Evolutionary conservation across 2,329 filamentous ascomycete genomes (phyloP).

Genomic region (Ophiocordyceps australis): DNA sequence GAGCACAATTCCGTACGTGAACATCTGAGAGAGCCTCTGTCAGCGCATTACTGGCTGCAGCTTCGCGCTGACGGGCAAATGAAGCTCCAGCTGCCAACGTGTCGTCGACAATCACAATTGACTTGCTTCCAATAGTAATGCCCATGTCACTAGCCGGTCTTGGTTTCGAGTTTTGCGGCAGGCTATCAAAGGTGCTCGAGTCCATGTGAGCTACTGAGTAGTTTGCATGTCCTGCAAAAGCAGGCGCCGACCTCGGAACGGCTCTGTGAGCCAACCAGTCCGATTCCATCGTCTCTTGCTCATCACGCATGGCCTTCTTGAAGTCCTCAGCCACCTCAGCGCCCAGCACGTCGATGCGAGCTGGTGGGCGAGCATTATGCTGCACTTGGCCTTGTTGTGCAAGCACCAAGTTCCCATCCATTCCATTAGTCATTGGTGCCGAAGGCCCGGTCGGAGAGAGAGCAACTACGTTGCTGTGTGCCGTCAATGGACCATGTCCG

Average conservation of each 20-base stretch:
- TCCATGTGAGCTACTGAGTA: conserved; percentile 26
- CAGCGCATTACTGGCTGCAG: conserved; percentile 21
- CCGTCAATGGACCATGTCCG: conserved; percentile 20
- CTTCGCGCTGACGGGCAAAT: conserved; percentile 27
- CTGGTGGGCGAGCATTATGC: conserved; percentile 27
- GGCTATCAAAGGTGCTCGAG: conserved; percentile 15
- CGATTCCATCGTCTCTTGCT: conserved; percentile 30
- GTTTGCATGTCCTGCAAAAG: conserved; percentile 14
- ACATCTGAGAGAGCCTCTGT: conserved; percentile 34
- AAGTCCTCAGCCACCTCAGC: conserved; percentile 65
- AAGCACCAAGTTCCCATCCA: conserved; percentile 41
- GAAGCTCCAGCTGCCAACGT: conserved; percentile 32
- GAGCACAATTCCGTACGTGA: conserved; percentile 26
- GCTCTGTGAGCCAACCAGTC: conserved; percentile 6
- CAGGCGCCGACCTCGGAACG: conserved; percentile 8
- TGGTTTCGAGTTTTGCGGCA: conserved; percentile 11
- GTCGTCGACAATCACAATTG: conserved; percentile 72
- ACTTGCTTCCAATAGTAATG: conserved; percentile 70
- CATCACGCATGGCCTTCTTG: conserved; percentile 53
- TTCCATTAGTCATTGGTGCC: conserved; percentile 35
- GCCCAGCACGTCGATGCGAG: conserved; percentile 69
- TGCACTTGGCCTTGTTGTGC: conserved; percentile 30
- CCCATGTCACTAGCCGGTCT: conserved; percentile 32
- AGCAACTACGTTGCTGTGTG: conserved; percentile 27
- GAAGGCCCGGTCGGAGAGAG: conserved; percentile 29